A percentile compares a stretch with the other conserved stretches of the same genome.
Evolutionary conservation across 2,329 filamentous ascomycete genomes (phyloP).

Genomic region (Xylariaceae sp.): DNA sequence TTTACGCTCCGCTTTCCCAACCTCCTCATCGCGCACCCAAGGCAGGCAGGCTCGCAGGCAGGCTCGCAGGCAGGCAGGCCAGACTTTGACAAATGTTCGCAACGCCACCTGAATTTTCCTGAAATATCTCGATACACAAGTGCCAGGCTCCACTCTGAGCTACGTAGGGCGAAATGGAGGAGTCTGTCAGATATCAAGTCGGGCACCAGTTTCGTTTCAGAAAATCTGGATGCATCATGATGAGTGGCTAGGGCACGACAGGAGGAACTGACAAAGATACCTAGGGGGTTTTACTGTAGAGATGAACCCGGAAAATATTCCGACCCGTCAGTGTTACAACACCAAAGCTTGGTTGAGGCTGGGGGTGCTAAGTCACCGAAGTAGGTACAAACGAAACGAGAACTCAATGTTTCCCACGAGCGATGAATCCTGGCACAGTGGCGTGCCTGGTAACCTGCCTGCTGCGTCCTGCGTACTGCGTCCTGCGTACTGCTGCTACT

Average conservation of each 20-base stretch:
- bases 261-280: constrained; percentile 22
- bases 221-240: constrained; percentile 19
- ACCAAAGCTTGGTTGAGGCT: constrained; percentile 25
- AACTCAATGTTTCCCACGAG: constrained; percentile 18
- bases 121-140: constrained; percentile 23
- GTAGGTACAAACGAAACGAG: constrained; percentile 15
- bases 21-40: constrained; percentile 23
- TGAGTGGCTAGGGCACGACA: constrained; percentile 23
- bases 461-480: too few species aligned
- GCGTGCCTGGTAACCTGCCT: not conserved
- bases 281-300: constrained; percentile 19
- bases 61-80: too few species aligned
- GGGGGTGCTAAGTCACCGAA: constrained; percentile 15
- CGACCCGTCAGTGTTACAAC: constrained; percentile 26
- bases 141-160: constrained; percentile 23
- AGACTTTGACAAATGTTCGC: constrained; percentile 17
- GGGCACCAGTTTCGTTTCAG: constrained; percentile 30
- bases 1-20: constrained; percentile 10
- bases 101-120: constrained; percentile 21
- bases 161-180: constrained; percentile 28
- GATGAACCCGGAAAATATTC: constrained; percentile 19
- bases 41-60: constrained; percentile 10
- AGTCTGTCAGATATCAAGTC: constrained; percentile 23
- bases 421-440: not conserved
- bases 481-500: too few species aligned